These are phyloP conservation scores for Phytopythium oedochilum DNA, from an alignment of 352 stramenopile genomes.

Conservation along the genomic window DNA sequence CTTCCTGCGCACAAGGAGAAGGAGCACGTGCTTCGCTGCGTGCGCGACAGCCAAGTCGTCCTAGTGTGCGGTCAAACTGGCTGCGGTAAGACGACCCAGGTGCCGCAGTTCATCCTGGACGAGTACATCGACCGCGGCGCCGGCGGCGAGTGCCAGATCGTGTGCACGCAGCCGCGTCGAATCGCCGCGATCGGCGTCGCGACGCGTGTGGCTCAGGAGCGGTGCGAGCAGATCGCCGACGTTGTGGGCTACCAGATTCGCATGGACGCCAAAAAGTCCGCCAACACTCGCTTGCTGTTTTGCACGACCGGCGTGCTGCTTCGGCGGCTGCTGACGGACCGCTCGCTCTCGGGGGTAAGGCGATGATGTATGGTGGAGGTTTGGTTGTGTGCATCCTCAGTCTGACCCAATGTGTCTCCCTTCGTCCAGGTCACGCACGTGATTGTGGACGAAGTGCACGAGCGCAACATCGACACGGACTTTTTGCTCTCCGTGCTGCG, in stretches of 20 bases:
- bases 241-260: slow-evolving; percentile 95
- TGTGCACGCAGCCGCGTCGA: slow-evolving; percentile 94
- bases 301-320: slow-evolving; percentile 96
- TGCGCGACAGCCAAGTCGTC: slow-evolving; percentile 84
- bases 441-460: slow-evolving; percentile 99
- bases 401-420: background rate
- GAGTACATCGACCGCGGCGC: slow-evolving; percentile 80
- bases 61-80: slow-evolving; percentile 95
- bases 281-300: slow-evolving; percentile 91
- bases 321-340: slow-evolving; percentile 90
- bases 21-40: slow-evolving; percentile 43
- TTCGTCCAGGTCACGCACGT: slow-evolving; percentile 89
- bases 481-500: slow-evolving; percentile 94
- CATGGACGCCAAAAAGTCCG: slow-evolving; percentile 89
- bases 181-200: slow-evolving; percentile 97
- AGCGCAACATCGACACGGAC: slow-evolving; percentile 96
- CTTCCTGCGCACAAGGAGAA: slow-evolving; percentile 63
- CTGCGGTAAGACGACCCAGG: slow-evolving; percentile 95
- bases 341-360: slow-evolving; percentile 70
- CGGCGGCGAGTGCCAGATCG: slow-evolving; percentile 91
- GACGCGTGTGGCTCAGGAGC: slow-evolving; percentile 93
- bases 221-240: slow-evolving; percentile 84
- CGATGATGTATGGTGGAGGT: too few relatives aligned
- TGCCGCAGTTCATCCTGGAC: slow-evolving; percentile 97
- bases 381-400: background rate